Evolutionary conservation across 1,284 basidiomycete genomes (phyloP).

Genomic region (Gymnopus androsaceus): DNA sequence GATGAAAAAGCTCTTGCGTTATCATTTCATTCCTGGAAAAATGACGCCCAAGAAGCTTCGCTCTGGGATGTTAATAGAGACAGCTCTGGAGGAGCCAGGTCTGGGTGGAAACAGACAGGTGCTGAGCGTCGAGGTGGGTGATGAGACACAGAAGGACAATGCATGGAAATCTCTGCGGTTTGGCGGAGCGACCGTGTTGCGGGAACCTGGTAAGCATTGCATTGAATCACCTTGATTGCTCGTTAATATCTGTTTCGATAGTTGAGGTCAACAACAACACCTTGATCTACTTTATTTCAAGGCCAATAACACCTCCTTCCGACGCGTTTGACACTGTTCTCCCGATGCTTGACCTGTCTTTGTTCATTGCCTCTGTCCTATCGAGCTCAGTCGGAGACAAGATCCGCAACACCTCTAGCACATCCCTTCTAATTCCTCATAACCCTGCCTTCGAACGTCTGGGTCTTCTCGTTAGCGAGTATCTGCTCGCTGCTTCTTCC

Average conservation of each 20-base stretch:
- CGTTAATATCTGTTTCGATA: conserved; percentile 27
- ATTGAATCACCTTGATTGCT: background rate
- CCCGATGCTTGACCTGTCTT: conserved; percentile 81
- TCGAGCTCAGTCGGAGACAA: conserved; percentile 78
- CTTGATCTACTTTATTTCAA: conserved; percentile 88
- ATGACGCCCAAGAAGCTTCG: conserved; percentile 70
- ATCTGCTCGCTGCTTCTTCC: conserved; percentile 76
- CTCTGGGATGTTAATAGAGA: conserved; percentile 77
- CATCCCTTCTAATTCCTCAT: conserved; percentile 85
- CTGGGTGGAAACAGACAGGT: conserved; percentile 75
- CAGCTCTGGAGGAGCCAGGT: conserved; percentile 70
- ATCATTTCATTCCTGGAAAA: conserved; percentile 86
- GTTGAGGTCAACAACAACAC: conserved; percentile 78
- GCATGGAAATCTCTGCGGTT: conserved; percentile 71
- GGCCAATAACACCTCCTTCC: conserved; percentile 79
- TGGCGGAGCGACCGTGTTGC: conserved; percentile 81
- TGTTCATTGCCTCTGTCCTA: conserved; percentile 88
- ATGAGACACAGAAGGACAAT: conserved; percentile 45
- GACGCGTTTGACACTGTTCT: conserved; percentile 84
- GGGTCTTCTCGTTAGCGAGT: conserved; percentile 83
- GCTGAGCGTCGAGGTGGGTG: conserved; percentile 67
- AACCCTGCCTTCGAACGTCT: conserved; percentile 88
- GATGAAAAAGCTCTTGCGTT: conserved; percentile 68
- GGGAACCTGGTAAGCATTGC: conserved; percentile 65
- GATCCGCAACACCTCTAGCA: conserved; percentile 68